phyloP scores from a whole-genome alignment of 306 rosid genomes.

The Betula pendula region DNA sequence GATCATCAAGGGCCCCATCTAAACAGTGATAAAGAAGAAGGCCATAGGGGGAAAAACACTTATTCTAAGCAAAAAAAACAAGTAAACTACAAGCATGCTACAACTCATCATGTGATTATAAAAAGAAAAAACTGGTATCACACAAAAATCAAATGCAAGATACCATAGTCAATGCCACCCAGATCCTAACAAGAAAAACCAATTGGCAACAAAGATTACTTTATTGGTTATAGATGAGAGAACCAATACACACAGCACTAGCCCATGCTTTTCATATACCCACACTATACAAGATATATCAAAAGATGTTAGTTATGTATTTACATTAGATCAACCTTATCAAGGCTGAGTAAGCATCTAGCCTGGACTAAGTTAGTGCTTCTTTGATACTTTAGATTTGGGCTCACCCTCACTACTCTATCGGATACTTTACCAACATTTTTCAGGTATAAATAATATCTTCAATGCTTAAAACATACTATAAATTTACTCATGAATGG shows the following conservation, averaged over 20 bases:
- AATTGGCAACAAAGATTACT: background rate
- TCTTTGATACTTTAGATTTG: background rate
- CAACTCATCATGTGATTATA: background rate
- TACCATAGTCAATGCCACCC: background rate
- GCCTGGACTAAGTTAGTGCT: background rate
- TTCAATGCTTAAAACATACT: background rate
- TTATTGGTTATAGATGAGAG: background rate
- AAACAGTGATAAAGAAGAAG: background rate
- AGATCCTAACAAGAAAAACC: background rate
- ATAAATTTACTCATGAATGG: background rate
- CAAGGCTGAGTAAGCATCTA: background rate
- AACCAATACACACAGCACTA: background rate
- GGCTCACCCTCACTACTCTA: background rate
- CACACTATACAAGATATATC: background rate
- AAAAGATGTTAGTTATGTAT: background rate
- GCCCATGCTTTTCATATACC: too few species aligned
- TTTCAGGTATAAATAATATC: background rate
- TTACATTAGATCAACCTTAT: background rate
- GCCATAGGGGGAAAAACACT: background rate
- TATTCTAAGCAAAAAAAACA: background rate
- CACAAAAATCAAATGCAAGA: background rate
- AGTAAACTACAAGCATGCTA: conserved; percentile 2
- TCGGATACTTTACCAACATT: background rate
- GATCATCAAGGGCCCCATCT: conserved; percentile 17
- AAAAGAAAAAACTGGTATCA: background rate